phyloP scores from a whole-genome alignment of 1,139 yeast species.

The Saccharomycopsis hybrid region DNA sequence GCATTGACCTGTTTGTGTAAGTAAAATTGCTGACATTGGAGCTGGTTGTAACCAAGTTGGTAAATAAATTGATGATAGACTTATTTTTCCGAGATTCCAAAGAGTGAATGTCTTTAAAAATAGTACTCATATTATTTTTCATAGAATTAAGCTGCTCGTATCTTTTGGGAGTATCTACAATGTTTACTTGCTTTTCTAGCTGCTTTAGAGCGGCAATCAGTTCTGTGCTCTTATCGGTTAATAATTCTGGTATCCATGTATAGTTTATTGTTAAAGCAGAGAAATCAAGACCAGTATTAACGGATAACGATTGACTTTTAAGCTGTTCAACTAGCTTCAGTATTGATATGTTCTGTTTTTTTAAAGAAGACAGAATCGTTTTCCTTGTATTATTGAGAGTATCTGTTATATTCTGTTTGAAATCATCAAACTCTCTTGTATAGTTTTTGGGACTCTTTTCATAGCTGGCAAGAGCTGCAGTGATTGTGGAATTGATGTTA shows the following conservation, averaged over 20 bases:
- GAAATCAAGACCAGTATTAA: constrained; percentile 2
- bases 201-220: too few species aligned
- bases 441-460: not conserved
- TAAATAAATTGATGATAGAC: too few species aligned
- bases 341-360: not conserved
- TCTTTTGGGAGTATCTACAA: too few species aligned
- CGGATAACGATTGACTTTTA: constrained; percentile 2
- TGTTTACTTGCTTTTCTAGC: too few species aligned
- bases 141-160: too few species aligned
- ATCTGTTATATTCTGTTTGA: not conserved
- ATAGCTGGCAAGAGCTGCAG: not conserved
- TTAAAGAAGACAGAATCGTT: not conserved
- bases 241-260: not conserved
- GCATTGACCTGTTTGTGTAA: too few species aligned
- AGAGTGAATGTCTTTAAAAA: too few species aligned
- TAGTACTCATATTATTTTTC: too few species aligned
- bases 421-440: not conserved
- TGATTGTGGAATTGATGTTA: not conserved
- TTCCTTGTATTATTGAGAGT: not conserved
- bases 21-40: too few species aligned
- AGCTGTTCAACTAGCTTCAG: not conserved
- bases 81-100: too few species aligned
- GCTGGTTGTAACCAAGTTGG: too few species aligned
- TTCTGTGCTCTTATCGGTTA: too few species aligned
- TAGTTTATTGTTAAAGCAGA: constrained; percentile 3